A percentile compares a stretch with the other conserved stretches of the same genome.
These are phyloP conservation scores for Lachancea fermentati DNA, from an alignment of 805 yeast species.

Conservation along the genomic window DNA sequence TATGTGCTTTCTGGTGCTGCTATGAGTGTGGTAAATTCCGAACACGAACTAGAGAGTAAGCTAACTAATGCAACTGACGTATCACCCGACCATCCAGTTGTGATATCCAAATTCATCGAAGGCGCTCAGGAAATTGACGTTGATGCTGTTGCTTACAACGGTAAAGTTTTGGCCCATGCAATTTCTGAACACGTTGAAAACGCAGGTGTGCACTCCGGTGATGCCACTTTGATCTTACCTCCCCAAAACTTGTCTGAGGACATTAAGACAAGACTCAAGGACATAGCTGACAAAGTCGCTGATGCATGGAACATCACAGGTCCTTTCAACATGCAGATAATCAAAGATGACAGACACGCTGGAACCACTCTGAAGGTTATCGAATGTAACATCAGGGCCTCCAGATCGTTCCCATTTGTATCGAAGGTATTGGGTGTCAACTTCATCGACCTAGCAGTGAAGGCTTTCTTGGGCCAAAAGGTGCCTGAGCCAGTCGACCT, in stretches of 20 bases:
- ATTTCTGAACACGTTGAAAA: constrained; percentile 97
- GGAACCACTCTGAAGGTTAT: constrained; percentile 81
- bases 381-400: constrained; percentile 98
- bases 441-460: constrained; percentile 91
- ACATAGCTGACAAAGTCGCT: constrained; percentile 90
- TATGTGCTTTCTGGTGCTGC: constrained; percentile 98
- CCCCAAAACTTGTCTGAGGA: constrained; percentile 72
- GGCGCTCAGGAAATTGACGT: constrained; percentile 97
- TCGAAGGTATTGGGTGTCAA: constrained; percentile 93
- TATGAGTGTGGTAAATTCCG: constrained; percentile 84
- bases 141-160: constrained; percentile 91
- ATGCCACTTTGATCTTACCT: constrained; percentile 91
- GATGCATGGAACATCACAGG: constrained; percentile 93
- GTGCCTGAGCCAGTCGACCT: constrained; percentile 78
- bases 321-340: constrained; percentile 97
- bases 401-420: constrained; percentile 98
- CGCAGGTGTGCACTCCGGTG: constrained; percentile 99
- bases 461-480: constrained; percentile 65
- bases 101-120: constrained; percentile 89
- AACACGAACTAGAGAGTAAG: constrained; percentile 74
- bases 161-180: constrained; percentile 87
- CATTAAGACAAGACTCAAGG: constrained; percentile 69
- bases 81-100: constrained; percentile 95
- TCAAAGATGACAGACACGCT: constrained; percentile 63
- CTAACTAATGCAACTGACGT: constrained; percentile 85